These are phyloP conservation scores for Botrytis tulipae DNA, from an alignment of 2,329 filamentous ascomycete genomes.

Conservation along the genomic window DNA sequence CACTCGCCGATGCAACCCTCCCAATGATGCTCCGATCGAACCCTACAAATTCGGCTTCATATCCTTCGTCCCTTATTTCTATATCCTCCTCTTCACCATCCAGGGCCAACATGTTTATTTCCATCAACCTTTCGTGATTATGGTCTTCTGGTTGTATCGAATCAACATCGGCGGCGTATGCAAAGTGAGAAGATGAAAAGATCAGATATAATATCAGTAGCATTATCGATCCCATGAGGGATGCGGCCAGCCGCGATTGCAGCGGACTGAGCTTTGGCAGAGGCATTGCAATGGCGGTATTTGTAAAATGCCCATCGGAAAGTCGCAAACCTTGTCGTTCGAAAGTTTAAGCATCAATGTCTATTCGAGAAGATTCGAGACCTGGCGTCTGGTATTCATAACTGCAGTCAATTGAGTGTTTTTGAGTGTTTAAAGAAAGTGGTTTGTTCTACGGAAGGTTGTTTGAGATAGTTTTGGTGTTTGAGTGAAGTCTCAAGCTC, in stretches of 20 bases:
- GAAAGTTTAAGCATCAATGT: constrained; percentile 5
- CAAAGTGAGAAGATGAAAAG: constrained; percentile 58
- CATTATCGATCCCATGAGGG: constrained; percentile 58
- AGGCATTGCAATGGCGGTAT: constrained; percentile 32
- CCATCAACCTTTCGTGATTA: constrained; percentile 47
- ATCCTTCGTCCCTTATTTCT: constrained; percentile 42
- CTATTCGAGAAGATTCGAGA: neutral
- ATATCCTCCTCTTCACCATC: constrained; percentile 36
- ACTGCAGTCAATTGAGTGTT: neutral
- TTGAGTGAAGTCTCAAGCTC: constrained; percentile 19
- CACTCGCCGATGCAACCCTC: constrained; percentile 51
- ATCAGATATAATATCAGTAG: constrained; percentile 60
- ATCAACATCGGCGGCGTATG: constrained; percentile 58
- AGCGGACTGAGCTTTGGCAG: constrained; percentile 58
- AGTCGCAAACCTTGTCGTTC: neutral
- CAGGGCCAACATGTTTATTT: constrained; percentile 37
- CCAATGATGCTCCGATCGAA: constrained; percentile 64
- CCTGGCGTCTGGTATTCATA: neutral
- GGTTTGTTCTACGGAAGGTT: neutral
- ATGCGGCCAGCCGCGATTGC: constrained; percentile 70
- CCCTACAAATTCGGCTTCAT: constrained; percentile 60
- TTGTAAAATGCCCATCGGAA: constrained; percentile 18
- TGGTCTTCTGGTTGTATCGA: constrained; percentile 46
- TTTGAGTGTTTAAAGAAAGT: neutral
- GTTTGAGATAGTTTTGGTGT: constrained; percentile 13